Base-by-base conservation (phyloP, 352 stramenopile genomes). In the Phytophthora idaei region DNA sequence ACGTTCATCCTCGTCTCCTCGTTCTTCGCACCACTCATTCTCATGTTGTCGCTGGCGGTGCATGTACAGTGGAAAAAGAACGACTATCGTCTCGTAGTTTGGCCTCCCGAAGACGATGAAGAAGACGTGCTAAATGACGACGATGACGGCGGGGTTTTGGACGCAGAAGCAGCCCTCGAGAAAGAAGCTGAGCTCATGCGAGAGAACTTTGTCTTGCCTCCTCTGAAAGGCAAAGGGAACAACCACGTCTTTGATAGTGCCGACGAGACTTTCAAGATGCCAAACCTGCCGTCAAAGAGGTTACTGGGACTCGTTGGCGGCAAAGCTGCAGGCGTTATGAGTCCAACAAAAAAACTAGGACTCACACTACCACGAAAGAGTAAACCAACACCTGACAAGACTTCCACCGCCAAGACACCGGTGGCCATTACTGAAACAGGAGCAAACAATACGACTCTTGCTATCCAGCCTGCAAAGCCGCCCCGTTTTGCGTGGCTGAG, bases 211-310 rank as follows among this genome's bases (percentile, higher is more conserved):
- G 87, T 93, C 14, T 67, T 95, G 5, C 87, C 87, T 17, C 83
- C 87, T 27, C 73, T 95, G 1, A 89, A 88, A 60, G 83, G 78
- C 0, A 81, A 81, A 64, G 81, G 76, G 28, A 81, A 66, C 17
- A 88, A 78, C 29, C 80, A 70, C 21, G 77, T 89, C 34, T 90
- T 78, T 31, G 81, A 91, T 28, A 69, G 67, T 46, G 71, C 68
- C 10, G 81, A 89, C 2, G 78, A 90, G 17, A 91, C 71, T 2
- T 93, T 95, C 45, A 95, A 92, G 64, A 93, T 95, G 87, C 85
- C 87, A 0, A 64, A 83, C 6, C 58, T 95, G 7, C 87, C 87
- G 0, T 72, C 84, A 11, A 93, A 90, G 39, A 78, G 57, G 27
- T 52, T 81, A 5, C 37, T 81, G 27, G 69, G 59, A 9, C 44